These are phyloP conservation scores for Mortierella sp. DNA, from an alignment of 371 early-diverging fungal species.

Conservation along the genomic window DNA sequence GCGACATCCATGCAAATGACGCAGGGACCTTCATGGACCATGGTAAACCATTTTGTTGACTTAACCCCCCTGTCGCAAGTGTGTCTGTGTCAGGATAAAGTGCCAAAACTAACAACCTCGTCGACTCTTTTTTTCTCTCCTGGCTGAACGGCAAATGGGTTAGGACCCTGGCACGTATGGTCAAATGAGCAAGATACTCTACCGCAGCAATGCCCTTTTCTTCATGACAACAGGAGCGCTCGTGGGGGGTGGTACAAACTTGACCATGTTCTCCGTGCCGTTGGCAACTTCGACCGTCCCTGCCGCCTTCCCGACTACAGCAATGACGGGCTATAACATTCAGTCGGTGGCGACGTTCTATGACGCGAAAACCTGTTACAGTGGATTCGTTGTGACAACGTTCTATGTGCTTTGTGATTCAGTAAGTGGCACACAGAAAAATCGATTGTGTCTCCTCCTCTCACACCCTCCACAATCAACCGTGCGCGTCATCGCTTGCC, in stretches of 20 bases:
- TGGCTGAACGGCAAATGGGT: no score
- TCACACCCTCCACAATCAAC: no score
- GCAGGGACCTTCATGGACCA: conserved; percentile 1
- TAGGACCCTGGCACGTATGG: no score
- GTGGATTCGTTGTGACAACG: neutral
- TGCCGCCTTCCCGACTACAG: neutral
- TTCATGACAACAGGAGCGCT: neutral
- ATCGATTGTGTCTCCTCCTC: no score
- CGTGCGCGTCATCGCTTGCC: no score
- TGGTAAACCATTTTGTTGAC: no score
- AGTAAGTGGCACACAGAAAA: no score
- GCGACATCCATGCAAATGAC: neutral
- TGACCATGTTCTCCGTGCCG: neutral
- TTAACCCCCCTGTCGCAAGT: no score
- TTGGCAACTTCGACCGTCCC: neutral
- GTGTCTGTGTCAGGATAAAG: no score
- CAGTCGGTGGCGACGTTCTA: neutral
- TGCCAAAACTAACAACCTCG: no score
- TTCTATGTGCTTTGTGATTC: neutral
- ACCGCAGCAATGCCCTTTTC: neutral
- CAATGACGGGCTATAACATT: neutral
- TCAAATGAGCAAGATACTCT: neutral
- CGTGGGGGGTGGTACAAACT: neutral
- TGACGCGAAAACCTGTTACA: neutral
- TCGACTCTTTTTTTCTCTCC: no score